Evolutionary conservation across 106 monocot species (phyloP).

Genomic region (Acorus gramineus): DNA sequence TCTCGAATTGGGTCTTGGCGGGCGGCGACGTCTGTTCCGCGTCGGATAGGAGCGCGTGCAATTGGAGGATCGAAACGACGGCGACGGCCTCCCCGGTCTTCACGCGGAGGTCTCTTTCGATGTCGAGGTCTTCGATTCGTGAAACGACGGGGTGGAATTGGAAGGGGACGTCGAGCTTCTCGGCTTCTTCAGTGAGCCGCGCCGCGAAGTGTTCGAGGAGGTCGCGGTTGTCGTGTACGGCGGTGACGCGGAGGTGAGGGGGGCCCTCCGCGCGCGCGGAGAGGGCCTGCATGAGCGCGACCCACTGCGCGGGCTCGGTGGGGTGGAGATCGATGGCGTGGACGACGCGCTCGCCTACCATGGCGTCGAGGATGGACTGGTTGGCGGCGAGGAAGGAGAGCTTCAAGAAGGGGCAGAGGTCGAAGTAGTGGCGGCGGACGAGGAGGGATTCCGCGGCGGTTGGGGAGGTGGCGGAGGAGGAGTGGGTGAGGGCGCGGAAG

Average conservation of each 20-base stretch:
- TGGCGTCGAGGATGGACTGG: slow-evolving; percentile 43
- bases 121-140: slow-evolving; percentile 30
- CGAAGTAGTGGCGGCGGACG: slow-evolving; percentile 31
- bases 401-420: slow-evolving; percentile 47
- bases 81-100: slow-evolving; percentile 70
- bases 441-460: slow-evolving; percentile 1
- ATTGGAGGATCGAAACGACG: slow-evolving; percentile 37
- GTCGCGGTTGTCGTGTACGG: slow-evolving; percentile 33
- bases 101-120: slow-evolving; percentile 34
- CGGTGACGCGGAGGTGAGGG: slow-evolving; percentile 58
- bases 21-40: not conserved
- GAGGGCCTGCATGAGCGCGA: slow-evolving; percentile 35
- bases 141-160: slow-evolving; percentile 48
- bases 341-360: slow-evolving; percentile 40
- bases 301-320: slow-evolving; percentile 34
- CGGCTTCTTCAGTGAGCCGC: slow-evolving; percentile 40
- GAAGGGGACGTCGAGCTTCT: slow-evolving; percentile 61
- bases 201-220: slow-evolving; percentile 18
- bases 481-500: slow-evolving; percentile 15
- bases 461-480: not conserved
- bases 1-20: not conserved
- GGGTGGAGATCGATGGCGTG: slow-evolving; percentile 47
- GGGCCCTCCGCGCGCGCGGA: slow-evolving; percentile 24
- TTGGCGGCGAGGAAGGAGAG: slow-evolving; percentile 34
- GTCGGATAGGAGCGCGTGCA: slow-evolving; percentile 41